Conservation (phyloP, 495 filamentous ascomycete genomes). For the Pyrenula massariospora region DNA sequence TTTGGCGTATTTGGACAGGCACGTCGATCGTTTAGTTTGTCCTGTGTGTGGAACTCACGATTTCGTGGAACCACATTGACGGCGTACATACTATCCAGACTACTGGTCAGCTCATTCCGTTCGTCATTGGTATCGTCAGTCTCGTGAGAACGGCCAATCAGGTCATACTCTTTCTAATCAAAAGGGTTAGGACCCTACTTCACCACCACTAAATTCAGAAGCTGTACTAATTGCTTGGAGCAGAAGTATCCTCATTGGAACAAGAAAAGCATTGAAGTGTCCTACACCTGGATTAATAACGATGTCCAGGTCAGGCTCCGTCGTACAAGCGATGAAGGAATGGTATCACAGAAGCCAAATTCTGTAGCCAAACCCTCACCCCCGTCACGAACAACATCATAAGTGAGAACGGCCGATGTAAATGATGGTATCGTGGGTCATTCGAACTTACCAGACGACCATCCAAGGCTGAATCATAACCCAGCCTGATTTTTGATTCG, state of each 20-base stretch:
- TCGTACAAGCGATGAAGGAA: no score
- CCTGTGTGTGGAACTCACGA: neutral
- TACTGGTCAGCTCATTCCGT: neutral
- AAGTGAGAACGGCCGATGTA: no score
- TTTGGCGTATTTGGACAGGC: neutral
- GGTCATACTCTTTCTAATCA: neutral
- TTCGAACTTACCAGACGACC: no score
- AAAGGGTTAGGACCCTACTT: neutral
- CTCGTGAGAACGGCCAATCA: neutral
- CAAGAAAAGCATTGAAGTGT: neutral
- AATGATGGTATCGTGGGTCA: no score
- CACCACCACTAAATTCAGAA: neutral
- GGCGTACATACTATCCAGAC: neutral
- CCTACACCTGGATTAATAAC: neutral
- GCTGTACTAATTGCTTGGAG: neutral
- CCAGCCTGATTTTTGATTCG: no score
- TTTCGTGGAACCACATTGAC: neutral
- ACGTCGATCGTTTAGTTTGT: neutral
- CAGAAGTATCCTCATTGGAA: neutral
- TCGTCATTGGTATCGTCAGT: neutral
- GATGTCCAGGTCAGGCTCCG: neutral
- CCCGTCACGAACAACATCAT: no score
- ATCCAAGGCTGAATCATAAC: no score
- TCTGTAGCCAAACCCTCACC: no score
- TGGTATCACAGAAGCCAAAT: no score